phyloP scores from a whole-genome alignment of 202 grass and related monocot genomes.

The Schoenoplectus triqueter region DNA sequence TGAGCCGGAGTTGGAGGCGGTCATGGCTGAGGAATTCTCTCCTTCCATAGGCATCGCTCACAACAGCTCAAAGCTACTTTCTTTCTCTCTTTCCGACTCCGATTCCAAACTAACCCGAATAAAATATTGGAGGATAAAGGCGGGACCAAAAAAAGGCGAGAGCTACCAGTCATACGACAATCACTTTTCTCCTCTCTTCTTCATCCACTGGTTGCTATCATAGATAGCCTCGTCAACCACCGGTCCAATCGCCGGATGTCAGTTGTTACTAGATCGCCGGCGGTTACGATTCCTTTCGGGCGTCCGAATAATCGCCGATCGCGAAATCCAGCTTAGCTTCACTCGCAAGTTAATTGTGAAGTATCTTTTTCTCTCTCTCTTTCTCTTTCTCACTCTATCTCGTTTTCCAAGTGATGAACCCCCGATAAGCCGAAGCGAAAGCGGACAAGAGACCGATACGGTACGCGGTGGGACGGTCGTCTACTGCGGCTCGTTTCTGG shows the following conservation, averaged over 20 bases:
- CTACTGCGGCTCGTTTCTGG: constrained; percentile 31
- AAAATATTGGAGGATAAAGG: constrained; percentile 38
- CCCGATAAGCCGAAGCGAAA: constrained; percentile 1
- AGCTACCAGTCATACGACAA: constrained; percentile 51
- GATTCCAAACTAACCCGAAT: constrained; percentile 38
- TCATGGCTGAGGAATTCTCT: constrained; percentile 68
- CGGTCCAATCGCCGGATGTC: constrained; percentile 7
- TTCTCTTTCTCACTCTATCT: not conserved
- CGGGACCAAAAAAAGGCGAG: not conserved
- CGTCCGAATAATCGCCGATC: not conserved
- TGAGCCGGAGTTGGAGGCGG: constrained; percentile 55
- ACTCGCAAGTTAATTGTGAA: constrained; percentile 4
- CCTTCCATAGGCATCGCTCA: constrained; percentile 63
- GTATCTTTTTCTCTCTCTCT: not conserved
- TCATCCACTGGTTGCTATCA: constrained; percentile 24
- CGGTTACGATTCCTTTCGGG: not conserved
- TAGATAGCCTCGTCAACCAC: constrained; percentile 6
- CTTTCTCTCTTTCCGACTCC: constrained; percentile 25
- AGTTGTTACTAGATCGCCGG: not conserved
- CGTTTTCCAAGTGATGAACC: not conserved
- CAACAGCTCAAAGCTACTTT: not conserved
- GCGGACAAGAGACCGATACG: constrained; percentile 25
- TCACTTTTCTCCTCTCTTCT: constrained; percentile 17
- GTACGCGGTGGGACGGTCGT: constrained; percentile 36
- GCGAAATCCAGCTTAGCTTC: constrained; percentile 35